phyloP scores from a whole-genome alignment of 2,329 filamentous ascomycete genomes.

The Diaporthe sp. region DNA sequence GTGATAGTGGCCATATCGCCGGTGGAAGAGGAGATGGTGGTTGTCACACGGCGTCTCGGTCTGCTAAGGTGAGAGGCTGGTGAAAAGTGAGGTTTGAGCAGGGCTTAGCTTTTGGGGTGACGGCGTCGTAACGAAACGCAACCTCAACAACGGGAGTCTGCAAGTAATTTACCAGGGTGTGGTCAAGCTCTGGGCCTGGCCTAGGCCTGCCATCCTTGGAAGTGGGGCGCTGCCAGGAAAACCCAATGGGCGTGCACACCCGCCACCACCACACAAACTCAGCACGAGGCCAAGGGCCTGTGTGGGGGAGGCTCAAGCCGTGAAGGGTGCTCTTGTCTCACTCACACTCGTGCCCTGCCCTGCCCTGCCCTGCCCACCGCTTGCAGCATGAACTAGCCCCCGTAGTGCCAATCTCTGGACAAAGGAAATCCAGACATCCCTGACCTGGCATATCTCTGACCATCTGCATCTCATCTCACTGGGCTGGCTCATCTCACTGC shows the following conservation, averaged over 20 bases:
- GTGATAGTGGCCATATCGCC: slow-evolving; percentile 23
- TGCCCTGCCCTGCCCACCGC: not conserved
- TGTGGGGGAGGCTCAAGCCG: slow-evolving; percentile 28
- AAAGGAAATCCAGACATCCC: slow-evolving; percentile 10
- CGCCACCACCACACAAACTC: slow-evolving; percentile 3
- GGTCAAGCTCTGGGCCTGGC: slow-evolving; percentile 27
- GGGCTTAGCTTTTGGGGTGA: slow-evolving; percentile 29
- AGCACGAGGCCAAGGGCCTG: slow-evolving; percentile 11
- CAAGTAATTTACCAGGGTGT: slow-evolving; percentile 29
- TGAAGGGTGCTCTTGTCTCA: slow-evolving; percentile 14
- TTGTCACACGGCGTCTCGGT: slow-evolving; percentile 23
- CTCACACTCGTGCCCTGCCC: not conserved
- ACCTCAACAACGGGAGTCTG: slow-evolving; percentile 18
- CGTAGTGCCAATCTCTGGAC: slow-evolving; percentile 19
- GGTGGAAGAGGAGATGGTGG: slow-evolving; percentile 2
- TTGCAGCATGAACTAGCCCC: slow-evolving; percentile 30
- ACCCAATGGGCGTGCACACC: slow-evolving; percentile 3
- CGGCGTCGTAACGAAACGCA: slow-evolving; percentile 19
- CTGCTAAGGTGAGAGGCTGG: slow-evolving; percentile 29
- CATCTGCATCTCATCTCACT: slow-evolving; percentile 23
- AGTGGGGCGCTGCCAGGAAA: not conserved
- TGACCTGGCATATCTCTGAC: slow-evolving; percentile 16
- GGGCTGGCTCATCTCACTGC: not conserved
- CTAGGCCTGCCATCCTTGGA: slow-evolving; percentile 28
- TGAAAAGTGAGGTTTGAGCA: slow-evolving; percentile 36